Percentiles rank a stretch among this genome's conserved stretches.
Conservation (phyloP, 2,329 filamentous ascomycete genomes). For the Calonectria fujianensis region DNA sequence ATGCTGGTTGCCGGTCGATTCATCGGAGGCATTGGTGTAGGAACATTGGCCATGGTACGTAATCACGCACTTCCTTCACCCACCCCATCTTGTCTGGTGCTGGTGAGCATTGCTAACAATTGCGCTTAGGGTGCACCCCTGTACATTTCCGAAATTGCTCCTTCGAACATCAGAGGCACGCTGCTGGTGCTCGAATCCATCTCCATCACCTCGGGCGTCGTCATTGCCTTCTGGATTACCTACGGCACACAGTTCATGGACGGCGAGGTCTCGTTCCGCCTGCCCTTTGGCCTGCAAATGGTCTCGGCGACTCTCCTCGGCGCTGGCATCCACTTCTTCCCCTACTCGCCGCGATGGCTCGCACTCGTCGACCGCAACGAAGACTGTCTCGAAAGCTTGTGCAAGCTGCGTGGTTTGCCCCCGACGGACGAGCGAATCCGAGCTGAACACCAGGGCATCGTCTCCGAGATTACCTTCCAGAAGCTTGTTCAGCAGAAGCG, state of each 20-base stretch:
- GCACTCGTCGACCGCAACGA: slow-evolving; percentile 61
- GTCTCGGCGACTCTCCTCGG: slow-evolving; percentile 51
- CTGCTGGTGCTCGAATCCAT: slow-evolving; percentile 58
- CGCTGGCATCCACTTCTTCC: slow-evolving; percentile 65
- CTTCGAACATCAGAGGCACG: slow-evolving; percentile 54
- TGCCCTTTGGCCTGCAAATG: slow-evolving; percentile 68
- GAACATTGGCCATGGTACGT: slow-evolving; percentile 68
- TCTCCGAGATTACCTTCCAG: slow-evolving; percentile 68
- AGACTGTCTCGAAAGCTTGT: slow-evolving; percentile 61
- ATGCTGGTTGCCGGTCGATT: slow-evolving; percentile 73
- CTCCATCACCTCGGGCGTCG: slow-evolving; percentile 58
- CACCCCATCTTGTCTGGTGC: neutral
- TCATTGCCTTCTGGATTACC: slow-evolving; percentile 51
- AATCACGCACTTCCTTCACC: neutral
- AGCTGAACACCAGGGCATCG: slow-evolving; percentile 68
- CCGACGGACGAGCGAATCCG: slow-evolving; percentile 64
- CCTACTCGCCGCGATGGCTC: slow-evolving; percentile 68
- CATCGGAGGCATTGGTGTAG: slow-evolving; percentile 72
- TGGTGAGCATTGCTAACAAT: neutral
- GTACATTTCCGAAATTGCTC: slow-evolving; percentile 56
- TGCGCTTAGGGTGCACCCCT: slow-evolving; percentile 43
- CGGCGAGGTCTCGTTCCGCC: slow-evolving; percentile 64
- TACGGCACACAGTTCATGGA: slow-evolving; percentile 68
- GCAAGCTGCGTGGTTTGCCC: slow-evolving; percentile 63
- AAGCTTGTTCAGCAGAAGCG: slow-evolving; percentile 46